A percentile compares a stretch with the other conserved stretches of the same genome.
Conservation (phyloP, 2,329 filamentous ascomycete species). For the Epichloe bromicola region DNA sequence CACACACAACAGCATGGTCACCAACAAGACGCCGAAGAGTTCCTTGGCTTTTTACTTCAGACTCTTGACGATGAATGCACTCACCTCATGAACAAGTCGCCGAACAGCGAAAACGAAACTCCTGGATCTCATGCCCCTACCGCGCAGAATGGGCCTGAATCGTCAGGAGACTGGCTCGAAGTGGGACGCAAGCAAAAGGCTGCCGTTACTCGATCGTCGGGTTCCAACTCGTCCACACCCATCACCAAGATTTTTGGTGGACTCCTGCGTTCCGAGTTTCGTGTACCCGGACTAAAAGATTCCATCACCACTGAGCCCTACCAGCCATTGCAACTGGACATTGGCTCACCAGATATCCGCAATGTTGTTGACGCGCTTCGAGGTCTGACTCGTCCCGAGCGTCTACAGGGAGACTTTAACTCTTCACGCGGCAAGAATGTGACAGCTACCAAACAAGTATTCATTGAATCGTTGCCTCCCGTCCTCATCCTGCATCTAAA, state of each 20-base stretch:
- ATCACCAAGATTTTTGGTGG: conserved; percentile 93
- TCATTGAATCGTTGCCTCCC: conserved; percentile 82
- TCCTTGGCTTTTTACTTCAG: conserved; percentile 83
- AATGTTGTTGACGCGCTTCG: conserved; percentile 89
- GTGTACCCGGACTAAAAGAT: conserved; percentile 72
- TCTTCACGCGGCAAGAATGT: conserved; percentile 64
- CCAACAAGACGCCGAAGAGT: conserved; percentile 96
- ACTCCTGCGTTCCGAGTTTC: conserved; percentile 77
- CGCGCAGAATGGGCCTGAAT: conserved; percentile 17
- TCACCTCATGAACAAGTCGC: conserved; percentile 44
- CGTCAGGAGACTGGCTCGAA: conserved; percentile 62
- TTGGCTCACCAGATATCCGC: conserved; percentile 71
- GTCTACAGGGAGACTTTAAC: conserved; percentile 72
- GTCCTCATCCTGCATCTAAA: conserved; percentile 92
- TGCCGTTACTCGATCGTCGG: conserved; percentile 75
- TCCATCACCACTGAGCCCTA: conserved; percentile 91
- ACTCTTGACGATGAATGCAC: conserved; percentile 88
- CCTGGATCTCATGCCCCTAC: conserved; percentile 19
- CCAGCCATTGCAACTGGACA: conserved; percentile 88
- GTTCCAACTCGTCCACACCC: conserved; percentile 62
- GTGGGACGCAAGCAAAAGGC: conserved; percentile 86
- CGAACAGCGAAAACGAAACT: conserved; percentile 29
- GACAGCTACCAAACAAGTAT: conserved; percentile 81
- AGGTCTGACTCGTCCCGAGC: conserved; percentile 71
- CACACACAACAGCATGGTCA: conserved; percentile 57